Evolutionary conservation across 2,329 filamentous ascomycete genomes (phyloP).

Genomic region (Zymoseptoria ardabiliae): DNA sequence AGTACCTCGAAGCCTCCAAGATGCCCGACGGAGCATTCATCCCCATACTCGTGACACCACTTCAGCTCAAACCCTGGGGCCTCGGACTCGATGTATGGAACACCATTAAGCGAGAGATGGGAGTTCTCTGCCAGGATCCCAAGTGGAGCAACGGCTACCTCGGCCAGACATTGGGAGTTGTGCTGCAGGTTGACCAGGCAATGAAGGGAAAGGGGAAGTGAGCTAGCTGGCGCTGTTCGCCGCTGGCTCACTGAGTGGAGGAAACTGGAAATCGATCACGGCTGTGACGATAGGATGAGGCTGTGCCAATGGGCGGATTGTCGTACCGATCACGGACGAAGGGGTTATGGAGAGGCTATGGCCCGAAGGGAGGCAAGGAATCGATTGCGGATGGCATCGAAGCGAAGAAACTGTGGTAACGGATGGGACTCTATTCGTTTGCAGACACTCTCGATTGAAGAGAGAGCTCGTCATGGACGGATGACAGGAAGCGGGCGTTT

Average conservation of each 20-base stretch:
- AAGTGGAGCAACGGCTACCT: not conserved
- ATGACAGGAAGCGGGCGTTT: not conserved
- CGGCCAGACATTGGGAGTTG: not conserved
- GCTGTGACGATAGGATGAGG: not conserved
- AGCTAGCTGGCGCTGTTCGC: no score
- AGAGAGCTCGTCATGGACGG: not conserved
- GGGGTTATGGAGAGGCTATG: not conserved
- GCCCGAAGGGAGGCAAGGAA: not conserved
- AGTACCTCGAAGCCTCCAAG: not conserved
- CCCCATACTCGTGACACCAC: not conserved
- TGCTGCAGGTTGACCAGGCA: not conserved
- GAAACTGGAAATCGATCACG: not conserved
- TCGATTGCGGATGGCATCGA: not conserved
- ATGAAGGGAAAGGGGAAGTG: no score
- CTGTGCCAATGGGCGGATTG: not conserved
- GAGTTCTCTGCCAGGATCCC: not conserved
- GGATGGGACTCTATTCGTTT: not conserved
- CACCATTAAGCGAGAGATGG: not conserved
- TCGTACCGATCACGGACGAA: not conserved
- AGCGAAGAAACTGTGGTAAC: not conserved
- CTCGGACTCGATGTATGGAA: not conserved
- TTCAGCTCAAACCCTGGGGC: not conserved
- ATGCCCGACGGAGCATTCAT: not conserved
- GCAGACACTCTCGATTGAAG: not conserved
- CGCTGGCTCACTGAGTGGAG: not conserved